Evolutionary conservation across 495 filamentous ascomycete genomes (phyloP).

Genomic region (Aspergillus biplanus): DNA sequence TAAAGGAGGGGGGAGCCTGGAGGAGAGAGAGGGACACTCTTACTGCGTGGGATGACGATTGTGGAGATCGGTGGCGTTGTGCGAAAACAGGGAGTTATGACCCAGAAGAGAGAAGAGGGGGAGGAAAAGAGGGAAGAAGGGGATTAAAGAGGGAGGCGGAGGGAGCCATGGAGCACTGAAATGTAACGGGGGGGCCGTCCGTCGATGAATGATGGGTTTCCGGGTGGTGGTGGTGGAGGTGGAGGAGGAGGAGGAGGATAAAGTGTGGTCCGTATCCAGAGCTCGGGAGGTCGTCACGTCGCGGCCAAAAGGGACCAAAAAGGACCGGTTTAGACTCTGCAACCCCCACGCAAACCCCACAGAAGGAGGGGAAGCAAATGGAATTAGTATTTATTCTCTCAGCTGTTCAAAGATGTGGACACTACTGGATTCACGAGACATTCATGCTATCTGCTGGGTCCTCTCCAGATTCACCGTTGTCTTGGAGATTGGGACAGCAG

Average conservation of each 20-base stretch:
- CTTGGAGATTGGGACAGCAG: neutral
- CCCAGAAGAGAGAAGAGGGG: neutral
- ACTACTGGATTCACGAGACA: neutral
- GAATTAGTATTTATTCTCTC: neutral
- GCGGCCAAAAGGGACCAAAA: neutral
- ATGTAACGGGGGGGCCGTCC: conserved; percentile 4
- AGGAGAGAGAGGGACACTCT: neutral
- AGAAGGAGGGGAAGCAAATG: conserved; percentile 7
- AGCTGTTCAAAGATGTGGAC: neutral
- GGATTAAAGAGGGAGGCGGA: conserved; percentile 9
- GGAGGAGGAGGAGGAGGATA: conserved; percentile 1
- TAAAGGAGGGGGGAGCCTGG: conserved; percentile 5
- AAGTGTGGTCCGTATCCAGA: neutral
- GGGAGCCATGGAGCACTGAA: conserved; percentile 10
- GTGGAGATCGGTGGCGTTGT: neutral
- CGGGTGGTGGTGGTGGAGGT: neutral
- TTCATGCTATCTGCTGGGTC: neutral
- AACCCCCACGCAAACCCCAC: conserved; percentile 24
- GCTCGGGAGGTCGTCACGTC: neutral
- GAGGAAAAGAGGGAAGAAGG: neutral
- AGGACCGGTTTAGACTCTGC: neutral
- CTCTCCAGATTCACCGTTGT: neutral
- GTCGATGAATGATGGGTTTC: too few relatives aligned
- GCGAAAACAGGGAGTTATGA: conserved; percentile 2
- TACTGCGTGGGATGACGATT: conserved; percentile 17